A percentile compares a stretch with the other conserved stretches of the same genome.
These are phyloP conservation scores for Corylus avellana DNA, from an alignment of 306 rosid species.

Conservation along the genomic window DNA sequence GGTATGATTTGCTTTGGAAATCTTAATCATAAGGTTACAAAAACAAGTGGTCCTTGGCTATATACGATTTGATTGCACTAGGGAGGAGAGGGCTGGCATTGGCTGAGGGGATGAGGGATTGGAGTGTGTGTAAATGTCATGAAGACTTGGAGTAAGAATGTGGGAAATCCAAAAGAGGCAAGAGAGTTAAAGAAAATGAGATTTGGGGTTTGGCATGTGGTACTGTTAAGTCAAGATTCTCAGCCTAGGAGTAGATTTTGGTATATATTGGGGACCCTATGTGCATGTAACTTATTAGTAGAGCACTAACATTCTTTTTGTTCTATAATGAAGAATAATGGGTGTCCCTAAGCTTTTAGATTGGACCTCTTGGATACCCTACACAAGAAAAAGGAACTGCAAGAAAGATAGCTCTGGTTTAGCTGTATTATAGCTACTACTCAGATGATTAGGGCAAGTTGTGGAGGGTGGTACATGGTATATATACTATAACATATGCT, in stretches of 20 bases:
- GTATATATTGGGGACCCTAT: slow-evolving; percentile 39
- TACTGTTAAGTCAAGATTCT: slow-evolving; percentile 41
- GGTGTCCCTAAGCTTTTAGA: slow-evolving; percentile 39
- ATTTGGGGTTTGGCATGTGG: background rate
- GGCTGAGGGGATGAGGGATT: background rate
- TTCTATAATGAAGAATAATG: slow-evolving; percentile 44
- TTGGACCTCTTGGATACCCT: slow-evolving; percentile 52
- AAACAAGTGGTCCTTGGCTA: slow-evolving; percentile 4
- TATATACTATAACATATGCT: too few species aligned
- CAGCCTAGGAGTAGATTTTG: slow-evolving; percentile 24
- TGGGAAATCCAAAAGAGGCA: slow-evolving; percentile 12
- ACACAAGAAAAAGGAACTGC: slow-evolving; percentile 15
- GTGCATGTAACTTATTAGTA: background rate
- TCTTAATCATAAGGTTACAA: background rate
- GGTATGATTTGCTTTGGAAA: background rate
- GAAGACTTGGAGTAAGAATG: background rate
- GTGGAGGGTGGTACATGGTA: background rate
- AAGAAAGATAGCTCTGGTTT: slow-evolving; percentile 22
- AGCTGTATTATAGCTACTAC: background rate
- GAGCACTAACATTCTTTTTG: slow-evolving; percentile 26
- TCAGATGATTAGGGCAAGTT: background rate
- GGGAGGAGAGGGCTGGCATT: slow-evolving; percentile 12
- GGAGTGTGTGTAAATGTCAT: slow-evolving; percentile 10
- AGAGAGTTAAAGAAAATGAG: slow-evolving; percentile 17
- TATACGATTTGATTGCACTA: background rate